phyloP scores from a whole-genome alignment of 2,329 filamentous ascomycete genomes.

The Stagonosporopsis rhizophila region DNA sequence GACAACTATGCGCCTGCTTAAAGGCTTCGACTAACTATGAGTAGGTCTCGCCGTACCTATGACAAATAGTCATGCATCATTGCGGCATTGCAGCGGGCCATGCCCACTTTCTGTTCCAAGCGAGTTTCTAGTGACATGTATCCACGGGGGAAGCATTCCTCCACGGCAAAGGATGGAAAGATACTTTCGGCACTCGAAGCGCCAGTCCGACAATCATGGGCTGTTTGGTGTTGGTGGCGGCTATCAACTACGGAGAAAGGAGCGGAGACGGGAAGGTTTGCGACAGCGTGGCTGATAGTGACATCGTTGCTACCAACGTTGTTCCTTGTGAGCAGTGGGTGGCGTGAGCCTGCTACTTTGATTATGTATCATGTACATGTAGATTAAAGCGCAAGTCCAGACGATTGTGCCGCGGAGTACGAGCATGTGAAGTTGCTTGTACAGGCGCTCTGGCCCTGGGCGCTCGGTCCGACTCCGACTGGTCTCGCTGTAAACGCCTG shows the following conservation, averaged over 20 bases:
- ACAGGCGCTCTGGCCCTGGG: slow-evolving; percentile 2
- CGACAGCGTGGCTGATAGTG: neutral
- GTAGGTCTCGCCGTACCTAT: neutral
- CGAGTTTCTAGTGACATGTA: slow-evolving; percentile 11
- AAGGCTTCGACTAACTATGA: neutral
- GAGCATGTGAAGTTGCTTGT: slow-evolving; percentile 19
- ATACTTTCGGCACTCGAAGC: slow-evolving; percentile 13
- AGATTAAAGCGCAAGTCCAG: slow-evolving; percentile 1
- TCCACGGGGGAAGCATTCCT: slow-evolving; percentile 3
- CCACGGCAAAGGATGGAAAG: neutral
- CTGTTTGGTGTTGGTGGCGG: slow-evolving; percentile 14
- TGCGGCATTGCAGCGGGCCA: slow-evolving; percentile 13
- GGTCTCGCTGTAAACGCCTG: slow-evolving; percentile 4
- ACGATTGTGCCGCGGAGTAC: neutral
- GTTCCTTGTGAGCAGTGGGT: neutral
- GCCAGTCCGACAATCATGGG: slow-evolving; percentile 13
- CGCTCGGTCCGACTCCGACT: slow-evolving; percentile 17
- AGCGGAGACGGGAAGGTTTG: slow-evolving; percentile 1
- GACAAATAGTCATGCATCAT: slow-evolving; percentile 11
- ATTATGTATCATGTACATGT: slow-evolving; percentile 14
- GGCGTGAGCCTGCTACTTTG: neutral
- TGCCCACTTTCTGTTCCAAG: slow-evolving; percentile 5
- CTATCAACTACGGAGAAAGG: slow-evolving; percentile 2
- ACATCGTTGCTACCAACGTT: slow-evolving; percentile 3
- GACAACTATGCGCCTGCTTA: neutral